Evolutionary conservation across 2,329 filamentous ascomycete species (phyloP).

Genomic region (Phaeosphaeriaceae sp.): DNA sequence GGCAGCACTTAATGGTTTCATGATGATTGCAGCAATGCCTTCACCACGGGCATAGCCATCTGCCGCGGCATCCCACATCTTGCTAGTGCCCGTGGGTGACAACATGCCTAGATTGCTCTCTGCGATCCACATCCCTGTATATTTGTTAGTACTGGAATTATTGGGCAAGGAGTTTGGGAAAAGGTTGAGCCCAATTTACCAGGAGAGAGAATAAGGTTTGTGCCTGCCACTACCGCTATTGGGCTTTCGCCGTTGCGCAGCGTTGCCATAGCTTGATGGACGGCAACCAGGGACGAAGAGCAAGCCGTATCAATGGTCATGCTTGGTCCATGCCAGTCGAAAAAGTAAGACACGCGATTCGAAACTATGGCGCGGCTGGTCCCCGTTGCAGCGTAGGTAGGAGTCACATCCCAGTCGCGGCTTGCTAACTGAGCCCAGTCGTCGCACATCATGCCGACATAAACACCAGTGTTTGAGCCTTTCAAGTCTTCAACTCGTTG

Average conservation of each 20-base stretch:
- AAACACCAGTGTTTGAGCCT: neutral
- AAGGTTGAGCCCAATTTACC: neutral
- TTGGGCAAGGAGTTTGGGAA: no score
- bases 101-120: conserved; percentile 26
- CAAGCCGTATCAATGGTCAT: conserved; percentile 36
- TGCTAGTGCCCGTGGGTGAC: conserved; percentile 8
- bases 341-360: conserved; percentile 27
- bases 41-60: conserved; percentile 34
- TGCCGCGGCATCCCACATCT: conserved; percentile 16
- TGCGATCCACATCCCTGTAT: conserved; percentile 1
- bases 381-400: neutral
- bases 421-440: neutral
- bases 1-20: conserved; percentile 54
- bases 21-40: conserved; percentile 18
- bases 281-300: conserved; percentile 20
- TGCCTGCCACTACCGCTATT: conserved; percentile 17
- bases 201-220: conserved; percentile 17
- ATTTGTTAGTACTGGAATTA: no score
- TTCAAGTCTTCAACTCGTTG: neutral
- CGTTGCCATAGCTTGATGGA: conserved; percentile 39
- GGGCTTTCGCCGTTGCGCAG: conserved; percentile 13
- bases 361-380: conserved; percentile 10
- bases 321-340: conserved; percentile 28
- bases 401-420: neutral
- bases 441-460: neutral